Evolutionary conservation across 2,329 filamentous ascomycete genomes (phyloP).

Genomic region (Ceratocystis diversiconidia): DNA sequence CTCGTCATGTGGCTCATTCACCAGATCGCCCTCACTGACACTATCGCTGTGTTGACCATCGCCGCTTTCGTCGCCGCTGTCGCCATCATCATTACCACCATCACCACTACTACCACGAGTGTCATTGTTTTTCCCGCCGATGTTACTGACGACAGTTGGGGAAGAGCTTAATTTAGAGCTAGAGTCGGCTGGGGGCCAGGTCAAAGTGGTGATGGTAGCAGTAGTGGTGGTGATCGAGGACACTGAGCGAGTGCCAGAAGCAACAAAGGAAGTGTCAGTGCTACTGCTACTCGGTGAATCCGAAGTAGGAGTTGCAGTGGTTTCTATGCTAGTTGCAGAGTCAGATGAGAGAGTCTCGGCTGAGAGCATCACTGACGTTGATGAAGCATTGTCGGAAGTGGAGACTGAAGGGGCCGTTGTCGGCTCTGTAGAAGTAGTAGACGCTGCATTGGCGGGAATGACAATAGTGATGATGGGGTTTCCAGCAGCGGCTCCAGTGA

Average conservation of each 20-base stretch:
- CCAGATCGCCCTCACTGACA: not conserved
- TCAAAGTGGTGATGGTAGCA: not conserved
- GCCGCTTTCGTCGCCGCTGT: not conserved
- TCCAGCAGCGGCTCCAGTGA: conserved; percentile 6
- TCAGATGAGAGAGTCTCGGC: not conserved
- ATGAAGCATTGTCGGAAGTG: not conserved
- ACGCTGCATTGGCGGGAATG: conserved; percentile 3
- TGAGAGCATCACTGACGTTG: not conserved
- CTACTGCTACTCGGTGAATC: not conserved
- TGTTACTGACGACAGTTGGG: not conserved
- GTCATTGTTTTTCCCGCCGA: not conserved
- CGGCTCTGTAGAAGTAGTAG: not conserved
- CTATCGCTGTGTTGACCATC: not conserved
- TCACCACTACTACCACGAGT: not conserved
- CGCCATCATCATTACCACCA: not conserved
- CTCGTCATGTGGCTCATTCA: not conserved
- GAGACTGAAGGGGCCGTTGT: not conserved
- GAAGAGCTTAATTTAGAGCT: not conserved
- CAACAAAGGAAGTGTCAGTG: not conserved
- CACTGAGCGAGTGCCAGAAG: not conserved
- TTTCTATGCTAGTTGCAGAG: not conserved
- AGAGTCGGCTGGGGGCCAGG: not conserved
- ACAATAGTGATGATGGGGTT: conserved; percentile 16
- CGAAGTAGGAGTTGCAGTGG: not conserved
- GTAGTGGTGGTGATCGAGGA: not conserved